These are phyloP conservation scores for Physcomitrium patens DNA, from an alignment of 225 moss, liverwort and hornwort genomes.

Conservation along the genomic window DNA sequence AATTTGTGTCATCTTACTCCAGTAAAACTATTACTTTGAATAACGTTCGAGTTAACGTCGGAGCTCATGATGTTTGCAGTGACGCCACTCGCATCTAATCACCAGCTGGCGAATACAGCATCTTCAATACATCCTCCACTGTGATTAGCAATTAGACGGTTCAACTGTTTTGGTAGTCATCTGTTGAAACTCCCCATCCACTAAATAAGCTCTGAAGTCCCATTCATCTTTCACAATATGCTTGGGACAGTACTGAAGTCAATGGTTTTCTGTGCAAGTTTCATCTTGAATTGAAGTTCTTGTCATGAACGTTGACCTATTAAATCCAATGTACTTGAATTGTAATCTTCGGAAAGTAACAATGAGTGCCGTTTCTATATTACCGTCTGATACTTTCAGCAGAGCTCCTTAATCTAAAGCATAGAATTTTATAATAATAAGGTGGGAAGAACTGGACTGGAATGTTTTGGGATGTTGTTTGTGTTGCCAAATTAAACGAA, in stretches of 20 bases:
- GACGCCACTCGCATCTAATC: neutral
- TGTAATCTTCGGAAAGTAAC: neutral
- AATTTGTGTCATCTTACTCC: neutral
- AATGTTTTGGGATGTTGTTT: neutral
- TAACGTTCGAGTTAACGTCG: slow-evolving; percentile 15
- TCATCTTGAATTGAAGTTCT: slow-evolving; percentile 2
- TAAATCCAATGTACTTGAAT: too few relatives aligned
- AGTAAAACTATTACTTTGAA: slow-evolving; percentile 13
- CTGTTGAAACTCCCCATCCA: neutral
- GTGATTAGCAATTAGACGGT: too few relatives aligned
- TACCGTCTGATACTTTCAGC: neutral
- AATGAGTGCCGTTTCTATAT: neutral
- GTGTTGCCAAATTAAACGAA: neutral
- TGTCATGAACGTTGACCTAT: neutral
- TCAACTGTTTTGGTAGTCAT: slow-evolving; percentile 19
- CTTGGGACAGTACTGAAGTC: neutral
- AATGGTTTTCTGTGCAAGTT: neutral
- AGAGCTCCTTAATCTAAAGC: neutral
- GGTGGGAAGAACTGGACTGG: neutral
- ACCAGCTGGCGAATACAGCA: neutral
- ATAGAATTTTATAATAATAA: neutral
- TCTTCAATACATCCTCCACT: too few relatives aligned
- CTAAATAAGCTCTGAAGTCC: neutral
- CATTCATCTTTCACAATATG: neutral
- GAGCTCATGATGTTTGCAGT: slow-evolving; percentile 19